These are phyloP conservation scores for Bretziella fagacearum DNA, from an alignment of 2,329 filamentous ascomycete genomes.

Conservation along the genomic window DNA sequence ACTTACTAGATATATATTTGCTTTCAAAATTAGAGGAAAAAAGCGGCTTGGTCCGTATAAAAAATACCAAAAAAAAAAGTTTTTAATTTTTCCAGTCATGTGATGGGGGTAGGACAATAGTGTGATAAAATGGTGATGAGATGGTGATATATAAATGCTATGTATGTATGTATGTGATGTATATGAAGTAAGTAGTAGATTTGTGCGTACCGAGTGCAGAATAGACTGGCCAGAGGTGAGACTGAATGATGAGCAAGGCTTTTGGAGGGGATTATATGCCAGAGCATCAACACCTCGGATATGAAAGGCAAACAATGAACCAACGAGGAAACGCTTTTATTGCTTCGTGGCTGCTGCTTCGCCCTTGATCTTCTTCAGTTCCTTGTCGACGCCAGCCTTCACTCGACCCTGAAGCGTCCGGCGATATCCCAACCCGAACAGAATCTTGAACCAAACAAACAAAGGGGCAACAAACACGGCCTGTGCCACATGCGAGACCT, in stretches of 20 bases:
- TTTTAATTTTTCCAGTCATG: not conserved
- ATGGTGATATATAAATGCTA: not conserved
- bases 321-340: not conserved
- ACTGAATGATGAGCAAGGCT: no score
- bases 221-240: no score
- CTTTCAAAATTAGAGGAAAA: no score
- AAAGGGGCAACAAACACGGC: slow-evolving; percentile 85
- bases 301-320: not conserved
- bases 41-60: no score
- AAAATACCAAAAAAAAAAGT: not conserved
- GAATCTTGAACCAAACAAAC: slow-evolving; percentile 89
- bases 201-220: no score
- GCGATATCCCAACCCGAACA: slow-evolving; percentile 83
- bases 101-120: not conserved
- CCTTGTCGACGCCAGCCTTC: slow-evolving; percentile 54
- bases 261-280: no score
- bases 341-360: not conserved
- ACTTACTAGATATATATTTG: no score
- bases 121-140: not conserved
- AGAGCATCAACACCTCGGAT: not conserved
- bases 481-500: slow-evolving; percentile 75
- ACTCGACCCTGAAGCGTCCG: slow-evolving; percentile 71
- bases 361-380: slow-evolving; percentile 53
- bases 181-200: no score
- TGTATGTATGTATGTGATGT: slow-evolving; percentile 3